Base-by-base conservation (phyloP, 106 monocot species). In the Allium fistulosum region DNA sequence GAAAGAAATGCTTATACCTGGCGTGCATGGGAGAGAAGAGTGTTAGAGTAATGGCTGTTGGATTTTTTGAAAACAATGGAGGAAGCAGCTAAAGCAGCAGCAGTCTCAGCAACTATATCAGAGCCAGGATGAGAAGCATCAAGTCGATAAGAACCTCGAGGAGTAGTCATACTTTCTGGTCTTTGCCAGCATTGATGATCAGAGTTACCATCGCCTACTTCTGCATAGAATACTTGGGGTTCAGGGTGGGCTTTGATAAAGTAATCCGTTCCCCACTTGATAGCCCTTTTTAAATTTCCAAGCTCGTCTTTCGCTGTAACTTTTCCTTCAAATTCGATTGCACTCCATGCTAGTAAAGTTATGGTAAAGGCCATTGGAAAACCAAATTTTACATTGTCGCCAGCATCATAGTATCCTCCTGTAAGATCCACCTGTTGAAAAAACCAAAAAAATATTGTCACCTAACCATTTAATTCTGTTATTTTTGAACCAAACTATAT, bases 301-400 rank as follows among this genome's bases (percentile, higher is more conserved):
- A 94, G 73, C 76, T 94, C 94, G 0, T 65, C 65, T 26, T 58
- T 63, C 0, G 75, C 65, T 2, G 26, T 11, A 0, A 94, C 71
- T 15, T 80, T 13, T 5, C 0, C 0, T 2, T 51, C 48, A 70
- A 71, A 82, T 67, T 94, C 90, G 48, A 84, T 73, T 7, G 68
- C 76, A 48, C 86, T 74, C 93, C 89, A 94, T 8, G 86, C 57
- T 14, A 94, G 84, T 17, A 71, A 52, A 26, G 93, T 82, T 51
- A 84, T 57, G 0, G 86, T 82, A 82, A 90, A 94, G 49, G 89
- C 93, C 78, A 90, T 71, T 9, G 93, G 86, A 50, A 94, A 80
- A 0, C 86, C 86, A 57, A 94, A 94, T 78, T 94, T 94, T 7
- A 94, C 89, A 26, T 94, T 89, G 80, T 94, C 93, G 9, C 89